Conservation (phyloP, 352 stramenopile species). For the Pythium scleroteichum region DNA sequence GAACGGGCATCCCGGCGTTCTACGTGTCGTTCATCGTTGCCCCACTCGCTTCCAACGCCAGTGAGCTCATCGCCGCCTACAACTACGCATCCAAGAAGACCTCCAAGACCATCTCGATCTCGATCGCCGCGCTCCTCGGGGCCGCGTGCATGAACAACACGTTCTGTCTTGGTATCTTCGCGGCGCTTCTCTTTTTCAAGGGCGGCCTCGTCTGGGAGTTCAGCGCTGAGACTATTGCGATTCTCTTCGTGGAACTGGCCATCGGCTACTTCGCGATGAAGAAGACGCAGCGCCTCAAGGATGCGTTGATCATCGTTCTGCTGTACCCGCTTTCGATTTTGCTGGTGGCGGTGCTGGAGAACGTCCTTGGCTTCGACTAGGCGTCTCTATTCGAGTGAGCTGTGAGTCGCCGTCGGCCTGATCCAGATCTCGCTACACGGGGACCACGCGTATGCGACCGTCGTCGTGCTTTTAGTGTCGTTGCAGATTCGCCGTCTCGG, state of each 20-base stretch:
- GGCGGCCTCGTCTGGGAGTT: slow-evolving; percentile 96
- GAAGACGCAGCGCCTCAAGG: slow-evolving; percentile 86
- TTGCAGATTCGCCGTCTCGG: too few species aligned
- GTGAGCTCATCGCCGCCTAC: slow-evolving; percentile 96
- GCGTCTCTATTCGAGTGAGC: too few species aligned
- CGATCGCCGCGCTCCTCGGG: slow-evolving; percentile 91
- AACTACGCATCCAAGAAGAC: slow-evolving; percentile 99
- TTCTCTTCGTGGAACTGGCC: slow-evolving; percentile 94
- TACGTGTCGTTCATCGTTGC: slow-evolving; percentile 98
- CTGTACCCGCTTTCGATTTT: slow-evolving; percentile 94
- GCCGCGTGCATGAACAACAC: slow-evolving; percentile 99
- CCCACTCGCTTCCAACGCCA: slow-evolving; percentile 98
- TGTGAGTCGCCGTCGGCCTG: neutral
- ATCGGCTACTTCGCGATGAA: slow-evolving; percentile 85
- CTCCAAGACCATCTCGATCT: slow-evolving; percentile 97
- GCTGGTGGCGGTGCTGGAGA: slow-evolving; percentile 93
- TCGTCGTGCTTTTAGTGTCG: too few species aligned
- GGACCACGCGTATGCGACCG: too few species aligned
- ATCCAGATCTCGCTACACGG: too few species aligned
- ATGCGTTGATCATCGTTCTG: slow-evolving; percentile 79
- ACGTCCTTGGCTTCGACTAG: slow-evolving; percentile 91
- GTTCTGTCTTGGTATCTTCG: slow-evolving; percentile 98
- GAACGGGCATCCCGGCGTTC: slow-evolving; percentile 93
- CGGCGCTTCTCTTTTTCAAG: slow-evolving; percentile 96
- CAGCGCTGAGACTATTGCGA: slow-evolving; percentile 96